These are phyloP conservation scores for Huntiella moniliformis DNA, from an alignment of 2,329 filamentous ascomycete species.

Conservation along the genomic window DNA sequence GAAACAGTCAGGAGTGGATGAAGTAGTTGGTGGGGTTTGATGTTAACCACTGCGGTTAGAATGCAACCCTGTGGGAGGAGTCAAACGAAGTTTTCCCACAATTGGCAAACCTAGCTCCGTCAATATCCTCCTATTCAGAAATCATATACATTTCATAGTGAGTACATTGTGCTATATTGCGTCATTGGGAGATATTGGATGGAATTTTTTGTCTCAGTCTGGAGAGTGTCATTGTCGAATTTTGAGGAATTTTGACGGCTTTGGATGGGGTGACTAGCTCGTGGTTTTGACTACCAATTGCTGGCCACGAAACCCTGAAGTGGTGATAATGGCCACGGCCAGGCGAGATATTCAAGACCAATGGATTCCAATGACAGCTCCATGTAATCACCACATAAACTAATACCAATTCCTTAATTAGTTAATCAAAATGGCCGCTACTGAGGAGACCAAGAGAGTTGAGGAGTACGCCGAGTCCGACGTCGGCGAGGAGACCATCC, in stretches of 20 bases:
- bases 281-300: too few species aligned
- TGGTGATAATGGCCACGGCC: too few species aligned
- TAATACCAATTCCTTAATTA: background rate
- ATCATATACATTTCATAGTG: too few species aligned
- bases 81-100: slow-evolving; percentile 11
- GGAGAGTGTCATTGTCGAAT: background rate
- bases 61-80: slow-evolving; percentile 10
- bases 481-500: slow-evolving; percentile 55
- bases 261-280: background rate
- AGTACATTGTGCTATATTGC: too few species aligned
- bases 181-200: too few species aligned
- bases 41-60: slow-evolving; percentile 1
- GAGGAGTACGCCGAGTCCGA: slow-evolving; percentile 53
- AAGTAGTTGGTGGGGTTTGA: slow-evolving; percentile 1
- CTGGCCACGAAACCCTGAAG: too few species aligned
- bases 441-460: slow-evolving; percentile 74
- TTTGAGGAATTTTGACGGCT: background rate
- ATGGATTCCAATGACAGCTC: background rate
- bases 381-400: background rate
- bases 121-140: slow-evolving; percentile 2
- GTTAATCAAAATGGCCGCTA: slow-evolving; percentile 63
- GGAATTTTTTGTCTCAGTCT: background rate
- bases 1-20: slow-evolving; percentile 4
- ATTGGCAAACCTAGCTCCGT: slow-evolving; percentile 11
- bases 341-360: background rate